Conservation (phyloP, 768 basidiomycete genomes). For the Naematelia encephala region DNA sequence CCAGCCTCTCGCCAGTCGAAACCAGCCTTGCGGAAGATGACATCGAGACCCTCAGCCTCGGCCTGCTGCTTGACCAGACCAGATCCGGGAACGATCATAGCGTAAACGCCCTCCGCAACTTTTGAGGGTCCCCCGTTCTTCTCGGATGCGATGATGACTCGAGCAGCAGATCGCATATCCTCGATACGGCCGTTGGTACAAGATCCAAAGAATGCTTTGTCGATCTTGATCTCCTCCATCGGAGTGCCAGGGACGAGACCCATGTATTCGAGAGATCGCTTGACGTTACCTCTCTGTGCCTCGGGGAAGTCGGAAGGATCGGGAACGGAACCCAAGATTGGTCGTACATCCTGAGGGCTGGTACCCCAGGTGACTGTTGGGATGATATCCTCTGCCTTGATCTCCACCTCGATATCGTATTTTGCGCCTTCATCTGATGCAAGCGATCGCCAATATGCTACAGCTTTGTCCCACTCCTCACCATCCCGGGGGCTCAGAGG, state of each 20-base stretch:
- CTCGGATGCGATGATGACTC: slow-evolving; percentile 66
- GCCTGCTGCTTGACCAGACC: slow-evolving; percentile 87
- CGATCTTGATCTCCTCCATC: slow-evolving; percentile 73
- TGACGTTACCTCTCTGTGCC: slow-evolving; percentile 65
- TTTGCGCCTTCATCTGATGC: slow-evolving; percentile 75
- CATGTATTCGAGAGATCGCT: slow-evolving; percentile 81
- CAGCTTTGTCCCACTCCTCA: slow-evolving; percentile 81
- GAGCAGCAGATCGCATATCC: slow-evolving; percentile 81
- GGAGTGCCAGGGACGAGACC: slow-evolving; percentile 71
- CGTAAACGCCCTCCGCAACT: slow-evolving; percentile 69
- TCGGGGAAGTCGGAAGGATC: slow-evolving; percentile 68
- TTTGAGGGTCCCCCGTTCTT: slow-evolving; percentile 62
- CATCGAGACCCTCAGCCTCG: slow-evolving; percentile 81
- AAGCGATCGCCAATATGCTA: slow-evolving; percentile 78
- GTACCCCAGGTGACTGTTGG: slow-evolving; percentile 93
- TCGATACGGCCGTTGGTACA: slow-evolving; percentile 94
- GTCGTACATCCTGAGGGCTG: slow-evolving; percentile 79
- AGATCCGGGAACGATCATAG: slow-evolving; percentile 90
- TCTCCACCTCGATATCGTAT: slow-evolving; percentile 76
- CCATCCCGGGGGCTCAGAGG: slow-evolving; percentile 72
- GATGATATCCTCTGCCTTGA: slow-evolving; percentile 77
- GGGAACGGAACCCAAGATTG: slow-evolving; percentile 77
- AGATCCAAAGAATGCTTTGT: slow-evolving; percentile 91
- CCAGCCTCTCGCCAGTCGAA: slow-evolving; percentile 96
- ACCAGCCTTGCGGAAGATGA: slow-evolving; percentile 80